These are phyloP conservation scores for Myochromella boudieri DNA, from an alignment of 768 basidiomycete genomes.

Conservation along the genomic window DNA sequence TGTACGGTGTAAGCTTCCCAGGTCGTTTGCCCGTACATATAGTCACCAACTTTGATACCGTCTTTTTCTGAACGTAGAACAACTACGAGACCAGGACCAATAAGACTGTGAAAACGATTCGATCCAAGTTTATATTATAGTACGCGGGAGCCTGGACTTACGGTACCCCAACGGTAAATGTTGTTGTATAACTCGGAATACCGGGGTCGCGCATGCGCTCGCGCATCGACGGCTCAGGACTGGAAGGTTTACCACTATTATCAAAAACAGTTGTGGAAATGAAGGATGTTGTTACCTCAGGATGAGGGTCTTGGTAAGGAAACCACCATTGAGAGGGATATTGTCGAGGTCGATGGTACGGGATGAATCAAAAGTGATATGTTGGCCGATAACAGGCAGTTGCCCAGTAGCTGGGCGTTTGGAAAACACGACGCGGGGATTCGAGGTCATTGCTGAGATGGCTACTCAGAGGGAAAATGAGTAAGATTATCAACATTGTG, in stretches of 20 bases:
- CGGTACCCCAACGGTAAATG: slow-evolving; percentile 12
- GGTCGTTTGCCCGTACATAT: slow-evolving; percentile 28
- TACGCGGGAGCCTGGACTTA: neutral
- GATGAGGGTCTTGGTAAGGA: slow-evolving; percentile 19
- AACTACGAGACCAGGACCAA: slow-evolving; percentile 32
- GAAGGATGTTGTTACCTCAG: slow-evolving; percentile 4
- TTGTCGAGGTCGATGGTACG: slow-evolving; percentile 20
- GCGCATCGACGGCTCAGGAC: slow-evolving; percentile 9
- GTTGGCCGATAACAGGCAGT: slow-evolving; percentile 11
- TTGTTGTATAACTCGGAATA: slow-evolving; percentile 10
- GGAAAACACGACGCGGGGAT: slow-evolving; percentile 10
- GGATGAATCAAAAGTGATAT: slow-evolving; percentile 12
- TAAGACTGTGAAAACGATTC: slow-evolving; percentile 19
- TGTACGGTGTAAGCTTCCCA: slow-evolving; percentile 19
- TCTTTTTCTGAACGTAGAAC: slow-evolving; percentile 33
- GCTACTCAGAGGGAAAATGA: neutral
- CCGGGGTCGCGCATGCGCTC: slow-evolving; percentile 11
- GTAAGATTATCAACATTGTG: neutral
- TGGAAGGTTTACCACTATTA: neutral
- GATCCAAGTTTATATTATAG: no score
- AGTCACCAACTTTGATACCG: slow-evolving; percentile 25
- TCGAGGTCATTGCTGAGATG: slow-evolving; percentile 7
- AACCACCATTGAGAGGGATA: slow-evolving; percentile 20
- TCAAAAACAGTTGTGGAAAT: neutral
- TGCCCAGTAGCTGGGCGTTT: slow-evolving; percentile 4